A percentile compares a stretch with the other conserved stretches of the same genome.
Evolutionary conservation across 306 rosid species (phyloP).

Genomic region (Quercus agrifolia): DNA sequence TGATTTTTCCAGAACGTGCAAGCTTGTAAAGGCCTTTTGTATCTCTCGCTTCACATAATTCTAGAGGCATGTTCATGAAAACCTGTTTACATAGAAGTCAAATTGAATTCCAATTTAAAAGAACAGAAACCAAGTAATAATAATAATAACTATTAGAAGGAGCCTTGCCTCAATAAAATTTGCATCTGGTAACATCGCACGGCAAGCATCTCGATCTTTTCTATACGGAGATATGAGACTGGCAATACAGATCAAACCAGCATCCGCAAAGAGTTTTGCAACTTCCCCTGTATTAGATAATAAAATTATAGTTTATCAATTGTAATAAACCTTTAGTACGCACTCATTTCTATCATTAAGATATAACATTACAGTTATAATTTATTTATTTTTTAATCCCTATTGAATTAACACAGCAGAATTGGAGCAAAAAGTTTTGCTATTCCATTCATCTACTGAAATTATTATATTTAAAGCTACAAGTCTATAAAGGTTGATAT

Average conservation of each 20-base stretch:
- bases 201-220: conserved; percentile 69
- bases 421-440: background rate
- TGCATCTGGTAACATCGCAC: conserved; percentile 57
- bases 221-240: conserved; percentile 83
- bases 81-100: conserved; percentile 40
- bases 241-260: conserved; percentile 72
- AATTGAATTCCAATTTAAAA: conserved; percentile 15
- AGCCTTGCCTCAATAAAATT: conserved; percentile 72
- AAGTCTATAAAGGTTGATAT: background rate
- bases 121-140: conserved; percentile 10
- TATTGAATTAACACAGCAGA: background rate
- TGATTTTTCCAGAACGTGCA: conserved; percentile 86
- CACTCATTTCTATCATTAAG: background rate
- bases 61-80: conserved; percentile 80
- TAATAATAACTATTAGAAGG: conserved; percentile 5
- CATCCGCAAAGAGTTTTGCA: conserved; percentile 77
- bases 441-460: background rate
- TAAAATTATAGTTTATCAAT: background rate
- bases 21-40: conserved; percentile 91
- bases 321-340: background rate
- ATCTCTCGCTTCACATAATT: conserved; percentile 75
- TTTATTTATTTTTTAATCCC: background rate
- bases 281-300: conserved; percentile 62
- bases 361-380: background rate
- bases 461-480: background rate